Evolutionary conservation across 2,329 filamentous ascomycete genomes (phyloP), one percentile per base, ranked within the genome.

Genomic region (Ramularia endophylla): DNA sequence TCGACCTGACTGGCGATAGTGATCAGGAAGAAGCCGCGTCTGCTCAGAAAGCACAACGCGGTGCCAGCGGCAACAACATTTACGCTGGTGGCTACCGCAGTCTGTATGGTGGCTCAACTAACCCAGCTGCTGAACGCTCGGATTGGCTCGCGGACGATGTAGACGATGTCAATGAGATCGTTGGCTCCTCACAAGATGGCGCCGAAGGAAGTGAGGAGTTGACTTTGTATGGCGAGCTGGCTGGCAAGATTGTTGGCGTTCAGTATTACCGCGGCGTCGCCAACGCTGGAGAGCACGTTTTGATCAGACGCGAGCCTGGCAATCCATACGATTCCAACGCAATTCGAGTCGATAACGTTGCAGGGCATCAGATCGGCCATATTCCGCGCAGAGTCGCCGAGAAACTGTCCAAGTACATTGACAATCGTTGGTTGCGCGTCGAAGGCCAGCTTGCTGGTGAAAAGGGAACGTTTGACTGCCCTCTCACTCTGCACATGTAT

Each of bases 301-400:
- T 81, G 34, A 66, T 83, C 40, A 69, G 67, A 27, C 70, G 85
- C 56, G 82, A 90, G 56, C 81, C 83, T 2, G 56, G 63, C 1
- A 90, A 90, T 55, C 69, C 65, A 49, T 63, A 61, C 37, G 85
- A 92, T 57, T 48, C 52, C 5, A 92, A 92, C 64, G 87, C 87
- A 0, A 87, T 94, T 43, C 77, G 79, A 4, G 77, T 94, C 1
- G 74, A 85, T 54, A 94, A 92, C 60, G 85, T 89, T 11, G 75
- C 84, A 56, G 75, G 78, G 12, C 61, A 64, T 6, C 87, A 94
- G 55, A 85, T 94, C 53, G 87, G 87, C 1, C 87, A 94, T 62
- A 70, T 94, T 29, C 83, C 85, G 5, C 71, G 78, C 9, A 70
- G 65, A 1, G 57, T 87, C 16, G 86, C 81, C 1, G 66, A 71